Evolutionary conservation across 805 yeast genomes (phyloP), one percentile per base, ranked within the genome.

Genomic region (Teunomyces atbi): DNA sequence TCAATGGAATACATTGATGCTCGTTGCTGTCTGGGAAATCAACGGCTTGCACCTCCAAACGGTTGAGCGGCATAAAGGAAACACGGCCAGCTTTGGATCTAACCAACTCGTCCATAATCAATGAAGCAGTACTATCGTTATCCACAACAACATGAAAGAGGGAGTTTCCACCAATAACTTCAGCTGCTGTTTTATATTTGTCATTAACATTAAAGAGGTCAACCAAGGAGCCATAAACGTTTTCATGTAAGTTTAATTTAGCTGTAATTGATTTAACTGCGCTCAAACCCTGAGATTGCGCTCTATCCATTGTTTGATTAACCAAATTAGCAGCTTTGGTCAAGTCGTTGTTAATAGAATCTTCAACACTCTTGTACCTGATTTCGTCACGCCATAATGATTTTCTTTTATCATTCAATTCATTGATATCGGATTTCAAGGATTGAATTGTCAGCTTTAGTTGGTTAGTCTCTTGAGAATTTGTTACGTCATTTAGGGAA

Each of bases 131-230:
- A 44, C 78, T 82, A 50, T 92, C 96, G 35, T 76, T 83, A 58
- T 90, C 96, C 11, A 92, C 98, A 19, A 94, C 94, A 26, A 92
- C 82, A 61, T 92, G 89, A 58, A 90, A 91, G 44, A 94, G 68
- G 2, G 95, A 78, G 49, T 80, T 83, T 1, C 97, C 97, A 18
- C 96, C 97, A 41, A 89, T 79, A 1, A 86, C 91, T 61, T 94
- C 98, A 1, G 84, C 88, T 1, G 97, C 96, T 1, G 83, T 77
- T 58, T 84, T 84, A 60, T 89, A 91, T 57, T 87, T 87, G 45
- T 86, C 90, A 52, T 85, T 85, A 3, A 89, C 92, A 46, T 77
- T 77, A 44, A 94, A 85, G 27, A 94, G 70, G 52, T 90, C 96
- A 33, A 95, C 94, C 13, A 94, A 64, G 0, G 96, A 84, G 0